Evolutionary conservation across 1,139 yeast genomes (phyloP).

Genomic region (Diutina scorzettiae): DNA sequence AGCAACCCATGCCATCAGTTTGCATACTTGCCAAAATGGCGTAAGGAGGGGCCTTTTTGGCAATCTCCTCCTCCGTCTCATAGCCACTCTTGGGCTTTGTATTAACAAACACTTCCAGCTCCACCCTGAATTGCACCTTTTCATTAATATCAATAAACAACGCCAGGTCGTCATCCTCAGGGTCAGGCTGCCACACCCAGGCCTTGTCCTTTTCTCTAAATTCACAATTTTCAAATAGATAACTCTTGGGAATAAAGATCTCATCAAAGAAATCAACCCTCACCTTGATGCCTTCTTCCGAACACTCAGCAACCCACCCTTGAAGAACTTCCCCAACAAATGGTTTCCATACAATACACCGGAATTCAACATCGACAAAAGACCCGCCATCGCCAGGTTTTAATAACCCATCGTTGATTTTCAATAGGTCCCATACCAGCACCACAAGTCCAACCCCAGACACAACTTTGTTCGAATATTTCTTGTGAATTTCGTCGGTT

Average conservation of each 20-base stretch:
- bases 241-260: constrained; percentile 71
- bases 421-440: constrained; percentile 70
- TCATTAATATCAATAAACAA: constrained; percentile 83
- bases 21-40: constrained; percentile 87
- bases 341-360: constrained; percentile 82
- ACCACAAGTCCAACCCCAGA: constrained; percentile 77
- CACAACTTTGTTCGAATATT: constrained; percentile 75
- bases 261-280: constrained; percentile 85
- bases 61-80: constrained; percentile 27
- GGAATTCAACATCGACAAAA: constrained; percentile 60
- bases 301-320: constrained; percentile 87
- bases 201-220: constrained; percentile 72
- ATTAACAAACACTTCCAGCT: constrained; percentile 75
- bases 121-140: constrained; percentile 80
- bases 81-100: constrained; percentile 64
- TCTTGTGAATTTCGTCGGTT: constrained; percentile 69
- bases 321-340: constrained; percentile 88
- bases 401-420: constrained; percentile 75
- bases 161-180: constrained; percentile 52
- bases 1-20: constrained; percentile 91
- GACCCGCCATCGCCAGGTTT: constrained; percentile 96
- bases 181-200: constrained; percentile 86
- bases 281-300: constrained; percentile 75
- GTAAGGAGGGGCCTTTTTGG: constrained; percentile 53
- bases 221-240: constrained; percentile 68